A percentile compares a stretch with the other conserved stretches of the same genome.
Evolutionary conservation across 768 basidiomycete genomes (phyloP).

Genomic region (Suillus alpinus): DNA sequence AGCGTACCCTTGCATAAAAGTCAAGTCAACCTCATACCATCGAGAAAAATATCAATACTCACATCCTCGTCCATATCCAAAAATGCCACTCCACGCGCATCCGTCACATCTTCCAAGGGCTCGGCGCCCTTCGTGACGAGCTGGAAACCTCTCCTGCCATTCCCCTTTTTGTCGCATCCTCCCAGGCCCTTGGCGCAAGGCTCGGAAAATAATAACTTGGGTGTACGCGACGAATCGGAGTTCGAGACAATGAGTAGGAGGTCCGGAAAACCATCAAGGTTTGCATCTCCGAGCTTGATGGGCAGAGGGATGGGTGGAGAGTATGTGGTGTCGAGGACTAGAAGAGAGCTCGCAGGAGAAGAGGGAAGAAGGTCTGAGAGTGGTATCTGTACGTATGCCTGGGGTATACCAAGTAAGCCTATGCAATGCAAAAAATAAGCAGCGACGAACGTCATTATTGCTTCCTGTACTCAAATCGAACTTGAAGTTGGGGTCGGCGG

Average conservation of each 20-base stretch:
- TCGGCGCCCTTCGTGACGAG: slow-evolving; percentile 57
- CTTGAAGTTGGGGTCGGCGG: slow-evolving; percentile 73
- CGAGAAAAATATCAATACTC: slow-evolving; percentile 28
- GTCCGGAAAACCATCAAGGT: slow-evolving; percentile 95
- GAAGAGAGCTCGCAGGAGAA: slow-evolving; percentile 47
- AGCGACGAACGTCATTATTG: slow-evolving; percentile 47
- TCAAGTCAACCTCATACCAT: background rate
- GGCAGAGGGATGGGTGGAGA: slow-evolving; percentile 71
- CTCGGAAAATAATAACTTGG: slow-evolving; percentile 61
- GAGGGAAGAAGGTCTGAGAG: slow-evolving; percentile 56
- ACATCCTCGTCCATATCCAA: slow-evolving; percentile 97
- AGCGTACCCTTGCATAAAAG: slow-evolving; percentile 65
- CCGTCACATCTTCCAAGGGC: slow-evolving; percentile 61
- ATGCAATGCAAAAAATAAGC: background rate
- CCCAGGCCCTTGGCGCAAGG: slow-evolving; percentile 53
- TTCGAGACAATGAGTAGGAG: slow-evolving; percentile 57
- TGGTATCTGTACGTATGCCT: slow-evolving; percentile 70
- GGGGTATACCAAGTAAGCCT: slow-evolving; percentile 3
- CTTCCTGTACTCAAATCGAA: slow-evolving; percentile 60
- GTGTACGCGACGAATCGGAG: slow-evolving; percentile 42
- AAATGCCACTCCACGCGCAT: slow-evolving; percentile 77
- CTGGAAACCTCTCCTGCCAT: slow-evolving; percentile 63
- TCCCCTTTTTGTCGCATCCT: slow-evolving; percentile 54
- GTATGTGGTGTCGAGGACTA: slow-evolving; percentile 67
- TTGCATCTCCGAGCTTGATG: slow-evolving; percentile 82